phyloP scores from a whole-genome alignment of 345 rosid genomes.

The Dimocarpus longan region DNA sequence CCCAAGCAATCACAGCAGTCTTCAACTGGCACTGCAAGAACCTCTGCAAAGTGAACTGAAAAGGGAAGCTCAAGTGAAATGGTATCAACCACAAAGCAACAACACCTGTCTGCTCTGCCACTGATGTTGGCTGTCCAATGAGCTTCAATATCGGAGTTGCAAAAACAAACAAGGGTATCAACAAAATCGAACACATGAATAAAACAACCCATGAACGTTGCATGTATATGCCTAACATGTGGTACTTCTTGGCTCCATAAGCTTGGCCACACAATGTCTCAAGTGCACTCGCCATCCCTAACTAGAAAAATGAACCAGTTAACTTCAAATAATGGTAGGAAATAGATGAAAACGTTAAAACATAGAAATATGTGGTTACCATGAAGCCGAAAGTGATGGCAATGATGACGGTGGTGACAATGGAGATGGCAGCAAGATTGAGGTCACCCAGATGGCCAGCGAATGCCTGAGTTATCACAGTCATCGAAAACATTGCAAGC shows the following conservation, averaged over 20 bases:
- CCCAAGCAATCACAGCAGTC: slow-evolving; percentile 50
- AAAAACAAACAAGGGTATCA: slow-evolving; percentile 45
- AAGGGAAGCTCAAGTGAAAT: slow-evolving; percentile 56
- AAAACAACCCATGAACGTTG: slow-evolving; percentile 61
- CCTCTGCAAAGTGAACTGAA: slow-evolving; percentile 59
- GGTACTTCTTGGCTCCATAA: slow-evolving; percentile 50
- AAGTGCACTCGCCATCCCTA: slow-evolving; percentile 66
- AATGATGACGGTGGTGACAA: slow-evolving; percentile 54
- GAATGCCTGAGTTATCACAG: slow-evolving; percentile 49
- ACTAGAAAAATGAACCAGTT: slow-evolving; percentile 17
- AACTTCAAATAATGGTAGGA: background rate
- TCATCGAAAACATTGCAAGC: slow-evolving; percentile 55
- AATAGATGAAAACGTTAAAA: background rate
- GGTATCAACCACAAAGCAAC: slow-evolving; percentile 61
- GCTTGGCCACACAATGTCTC: slow-evolving; percentile 66
- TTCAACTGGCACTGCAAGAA: slow-evolving; percentile 59
- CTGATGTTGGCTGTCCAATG: slow-evolving; percentile 48
- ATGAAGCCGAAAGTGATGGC: slow-evolving; percentile 49
- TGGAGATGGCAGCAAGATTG: slow-evolving; percentile 62
- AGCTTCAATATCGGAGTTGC: slow-evolving; percentile 52
- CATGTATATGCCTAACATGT: slow-evolving; percentile 51
- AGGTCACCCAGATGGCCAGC: slow-evolving; percentile 53
- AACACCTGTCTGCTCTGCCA: slow-evolving; percentile 54
- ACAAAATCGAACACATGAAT: slow-evolving; percentile 42
- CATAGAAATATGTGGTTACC: slow-evolving; percentile 23